A percentile compares a stretch with the other conserved stretches of the same genome.
Evolutionary conservation across 108 stramenopile genomes (phyloP).

Genomic region (Fistulifera pelliculosa): DNA sequence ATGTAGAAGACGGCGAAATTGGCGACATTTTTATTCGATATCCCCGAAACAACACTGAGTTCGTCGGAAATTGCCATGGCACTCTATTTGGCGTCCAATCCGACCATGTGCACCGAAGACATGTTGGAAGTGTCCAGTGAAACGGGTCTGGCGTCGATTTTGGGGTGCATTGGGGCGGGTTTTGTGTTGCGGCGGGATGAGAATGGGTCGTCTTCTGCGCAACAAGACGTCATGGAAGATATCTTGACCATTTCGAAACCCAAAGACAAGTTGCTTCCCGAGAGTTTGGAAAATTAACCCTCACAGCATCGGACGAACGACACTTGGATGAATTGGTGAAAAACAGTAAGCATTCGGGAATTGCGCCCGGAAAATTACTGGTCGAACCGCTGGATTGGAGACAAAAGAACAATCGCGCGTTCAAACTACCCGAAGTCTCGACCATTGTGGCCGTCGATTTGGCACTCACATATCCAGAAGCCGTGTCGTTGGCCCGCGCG

Average conservation of each 20-base stretch:
- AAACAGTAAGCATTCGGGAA: slow-evolving; percentile 8
- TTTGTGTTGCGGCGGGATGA: slow-evolving; percentile 7
- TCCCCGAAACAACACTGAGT: slow-evolving; percentile 2
- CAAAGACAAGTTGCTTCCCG: slow-evolving; percentile 10
- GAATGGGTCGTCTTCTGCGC: background rate
- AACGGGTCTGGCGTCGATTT: slow-evolving; percentile 13
- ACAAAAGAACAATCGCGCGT: background rate
- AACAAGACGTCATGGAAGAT: slow-evolving; percentile 6
- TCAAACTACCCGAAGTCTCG: slow-evolving; percentile 7
- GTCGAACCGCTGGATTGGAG: slow-evolving; percentile 27
- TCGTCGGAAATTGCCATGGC: slow-evolving; percentile 17
- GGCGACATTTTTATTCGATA: slow-evolving; percentile 23
- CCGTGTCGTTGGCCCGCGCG: slow-evolving; percentile 26
- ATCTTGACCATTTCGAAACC: slow-evolving; percentile 14
- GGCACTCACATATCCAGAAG: slow-evolving; percentile 30
- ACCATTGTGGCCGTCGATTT: slow-evolving; percentile 32
- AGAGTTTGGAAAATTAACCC: slow-evolving; percentile 18
- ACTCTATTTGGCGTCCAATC: slow-evolving; percentile 31
- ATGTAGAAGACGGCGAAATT: slow-evolving; percentile 25
- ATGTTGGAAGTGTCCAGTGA: slow-evolving; percentile 26
- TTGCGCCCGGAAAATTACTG: slow-evolving; percentile 9
- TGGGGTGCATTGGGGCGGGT: slow-evolving; percentile 27
- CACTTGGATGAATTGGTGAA: slow-evolving; percentile 7
- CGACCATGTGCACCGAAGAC: slow-evolving; percentile 24
- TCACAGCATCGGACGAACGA: slow-evolving; percentile 19